A percentile compares a stretch with the other conserved stretches of the same genome.
phyloP scores from a whole-genome alignment of 1,284 basidiomycete species.

The Leccinum holopus region DNA sequence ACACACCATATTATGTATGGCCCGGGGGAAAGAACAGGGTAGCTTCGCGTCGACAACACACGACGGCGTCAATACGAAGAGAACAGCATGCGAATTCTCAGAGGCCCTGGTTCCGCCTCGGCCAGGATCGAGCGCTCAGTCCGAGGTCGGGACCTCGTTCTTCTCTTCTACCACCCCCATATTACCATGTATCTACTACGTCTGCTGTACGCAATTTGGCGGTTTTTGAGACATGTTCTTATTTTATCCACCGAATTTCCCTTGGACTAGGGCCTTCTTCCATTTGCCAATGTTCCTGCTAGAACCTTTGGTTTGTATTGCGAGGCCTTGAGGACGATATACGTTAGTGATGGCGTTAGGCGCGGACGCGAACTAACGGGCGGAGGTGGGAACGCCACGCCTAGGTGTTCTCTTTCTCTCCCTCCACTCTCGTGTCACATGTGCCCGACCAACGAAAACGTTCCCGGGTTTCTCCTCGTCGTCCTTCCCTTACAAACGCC shows the following conservation, averaged over 20 bases:
- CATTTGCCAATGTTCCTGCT: not conserved
- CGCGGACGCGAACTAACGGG: not conserved
- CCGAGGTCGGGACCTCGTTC: not conserved
- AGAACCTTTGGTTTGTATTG: not conserved
- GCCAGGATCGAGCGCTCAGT: not conserved
- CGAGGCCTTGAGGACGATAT: not conserved
- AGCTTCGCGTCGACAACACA: too few species aligned
- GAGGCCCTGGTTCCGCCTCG: not conserved
- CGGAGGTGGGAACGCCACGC: constrained; percentile 8
- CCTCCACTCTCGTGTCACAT: not conserved
- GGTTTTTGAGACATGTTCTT: not conserved
- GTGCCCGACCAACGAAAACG: not conserved
- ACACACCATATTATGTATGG: too few species aligned
- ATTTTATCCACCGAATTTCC: not conserved
- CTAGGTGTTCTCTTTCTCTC: not conserved
- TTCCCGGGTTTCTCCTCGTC: not conserved
- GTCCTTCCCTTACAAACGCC: not conserved
- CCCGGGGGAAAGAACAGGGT: too few species aligned
- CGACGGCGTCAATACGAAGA: too few species aligned
- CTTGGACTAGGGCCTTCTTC: not conserved
- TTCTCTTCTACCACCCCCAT: not conserved
- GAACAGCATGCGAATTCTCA: not conserved
- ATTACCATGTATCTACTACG: not conserved
- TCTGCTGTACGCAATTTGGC: not conserved
- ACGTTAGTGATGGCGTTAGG: constrained; percentile 1